Evolutionary conservation across 2,329 filamentous ascomycete genomes (phyloP).

Genomic region (Alternaria brassicae): DNA sequence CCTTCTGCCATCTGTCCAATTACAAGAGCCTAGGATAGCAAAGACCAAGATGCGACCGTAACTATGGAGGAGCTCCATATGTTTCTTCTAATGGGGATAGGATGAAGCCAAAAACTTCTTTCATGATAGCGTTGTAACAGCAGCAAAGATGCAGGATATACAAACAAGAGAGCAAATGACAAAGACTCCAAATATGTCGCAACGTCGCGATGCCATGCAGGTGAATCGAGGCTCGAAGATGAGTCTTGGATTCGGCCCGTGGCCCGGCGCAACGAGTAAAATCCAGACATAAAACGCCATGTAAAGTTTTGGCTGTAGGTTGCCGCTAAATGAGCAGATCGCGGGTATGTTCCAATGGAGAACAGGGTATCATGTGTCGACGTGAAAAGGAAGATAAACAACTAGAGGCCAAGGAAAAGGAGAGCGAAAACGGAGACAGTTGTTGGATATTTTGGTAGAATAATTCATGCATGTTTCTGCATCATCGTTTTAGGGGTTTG

Average conservation of each 20-base stretch:
- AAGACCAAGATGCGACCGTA: conserved; percentile 1
- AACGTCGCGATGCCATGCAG: conserved; percentile 12
- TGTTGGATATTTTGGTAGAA: background rate
- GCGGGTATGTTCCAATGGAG: conserved; percentile 12
- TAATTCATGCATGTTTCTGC: conserved; percentile 1
- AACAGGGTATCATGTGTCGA: conserved; percentile 32
- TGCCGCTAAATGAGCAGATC: conserved; percentile 28
- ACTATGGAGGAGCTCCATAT: background rate
- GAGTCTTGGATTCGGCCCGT: conserved; percentile 4
- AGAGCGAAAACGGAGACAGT: background rate
- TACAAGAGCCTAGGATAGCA: conserved; percentile 10
- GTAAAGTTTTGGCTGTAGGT: conserved; percentile 8
- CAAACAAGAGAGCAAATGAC: conserved; percentile 2
- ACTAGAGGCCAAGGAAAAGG: background rate
- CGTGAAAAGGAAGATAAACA: conserved; percentile 16
- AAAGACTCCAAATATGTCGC: conserved; percentile 11
- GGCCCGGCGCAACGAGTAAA: background rate
- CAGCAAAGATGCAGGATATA: background rate
- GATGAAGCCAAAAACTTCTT: background rate
- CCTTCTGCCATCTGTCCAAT: background rate
- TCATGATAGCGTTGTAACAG: background rate
- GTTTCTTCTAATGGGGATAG: background rate
- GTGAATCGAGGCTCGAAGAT: background rate
- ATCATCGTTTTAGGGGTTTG: conserved; percentile 25
- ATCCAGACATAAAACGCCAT: conserved; percentile 12